A percentile compares a stretch with the other conserved stretches of the same genome.
Conservation (phyloP, 2,329 filamentous ascomycete species). For the Pyricularia grisea region DNA sequence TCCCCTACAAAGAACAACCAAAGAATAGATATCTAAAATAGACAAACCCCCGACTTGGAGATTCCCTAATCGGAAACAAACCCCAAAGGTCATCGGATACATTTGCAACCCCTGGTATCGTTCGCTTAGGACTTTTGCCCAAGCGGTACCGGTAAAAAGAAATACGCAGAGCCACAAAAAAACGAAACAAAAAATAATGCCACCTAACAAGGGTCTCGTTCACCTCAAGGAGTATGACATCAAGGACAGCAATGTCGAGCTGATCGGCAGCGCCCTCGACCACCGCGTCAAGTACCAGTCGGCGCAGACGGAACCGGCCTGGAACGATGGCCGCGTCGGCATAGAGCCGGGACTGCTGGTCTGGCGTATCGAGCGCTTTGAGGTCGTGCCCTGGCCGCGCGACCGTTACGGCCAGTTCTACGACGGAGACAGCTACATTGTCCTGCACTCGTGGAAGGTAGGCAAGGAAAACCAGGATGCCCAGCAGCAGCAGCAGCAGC, state of each 20-base stretch:
- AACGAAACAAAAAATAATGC: constrained; percentile 29
- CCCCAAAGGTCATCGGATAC: not conserved
- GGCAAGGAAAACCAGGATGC: constrained; percentile 28
- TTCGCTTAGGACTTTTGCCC: not conserved
- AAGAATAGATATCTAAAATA: not conserved
- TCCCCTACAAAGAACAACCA: not conserved
- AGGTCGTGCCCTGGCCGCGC: constrained; percentile 52
- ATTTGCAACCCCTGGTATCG: not conserved
- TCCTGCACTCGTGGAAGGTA: constrained; percentile 50
- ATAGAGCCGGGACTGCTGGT: constrained; percentile 43
- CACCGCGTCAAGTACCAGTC: constrained; percentile 61
- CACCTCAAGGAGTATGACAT: constrained; percentile 57
- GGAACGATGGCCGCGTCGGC: constrained; percentile 50
- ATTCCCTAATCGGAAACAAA: not conserved
- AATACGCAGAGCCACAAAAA: not conserved
- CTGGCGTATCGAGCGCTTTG: constrained; percentile 60
- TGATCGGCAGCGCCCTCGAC: constrained; percentile 55
- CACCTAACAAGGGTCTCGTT: constrained; percentile 51
- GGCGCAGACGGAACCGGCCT: constrained; percentile 55
- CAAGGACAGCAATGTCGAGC: constrained; percentile 58
- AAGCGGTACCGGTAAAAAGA: not conserved
- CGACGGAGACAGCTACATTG: constrained; percentile 60
- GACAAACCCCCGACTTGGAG: not conserved
- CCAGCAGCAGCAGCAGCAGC: not conserved
- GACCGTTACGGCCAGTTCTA: constrained; percentile 50